Conservation (phyloP, 208 protist genomes). For the Strigomonas oncopelti region DNA sequence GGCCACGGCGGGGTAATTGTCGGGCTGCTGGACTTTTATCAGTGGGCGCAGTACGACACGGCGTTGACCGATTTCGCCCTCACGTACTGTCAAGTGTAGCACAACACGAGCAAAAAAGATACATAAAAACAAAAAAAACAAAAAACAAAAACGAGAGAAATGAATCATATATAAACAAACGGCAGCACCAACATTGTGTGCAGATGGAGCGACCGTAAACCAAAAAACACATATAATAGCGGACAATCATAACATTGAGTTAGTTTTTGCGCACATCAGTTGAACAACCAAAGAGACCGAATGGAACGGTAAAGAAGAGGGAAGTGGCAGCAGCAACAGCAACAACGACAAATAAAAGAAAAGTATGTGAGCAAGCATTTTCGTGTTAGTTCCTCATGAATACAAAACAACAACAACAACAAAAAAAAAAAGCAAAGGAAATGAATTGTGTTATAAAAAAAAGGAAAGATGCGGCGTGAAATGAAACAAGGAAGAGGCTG, state of each 20-base stretch:
- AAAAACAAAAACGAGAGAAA: constrained; percentile 11
- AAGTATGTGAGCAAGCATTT: constrained; percentile 1
- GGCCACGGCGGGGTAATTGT: constrained; percentile 40
- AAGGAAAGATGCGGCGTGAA: not conserved
- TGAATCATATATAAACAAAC: constrained; percentile 2
- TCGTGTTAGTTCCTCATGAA: constrained; percentile 1
- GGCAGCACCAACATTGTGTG: constrained; percentile 6
- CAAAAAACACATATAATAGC: too few relatives aligned
- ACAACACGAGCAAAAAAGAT: not conserved
- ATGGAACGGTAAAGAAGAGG: too few relatives aligned
- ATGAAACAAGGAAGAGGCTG: not conserved
- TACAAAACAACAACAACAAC: not conserved
- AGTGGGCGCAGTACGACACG: constrained; percentile 82
- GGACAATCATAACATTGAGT: too few relatives aligned
- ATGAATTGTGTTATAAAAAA: constrained; percentile 1
- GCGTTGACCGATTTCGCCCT: constrained; percentile 53
- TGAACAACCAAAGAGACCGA: not conserved
- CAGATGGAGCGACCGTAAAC: too few relatives aligned
- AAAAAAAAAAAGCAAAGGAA: constrained; percentile 3
- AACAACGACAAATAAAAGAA: constrained; percentile 1
- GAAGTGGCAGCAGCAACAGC: too few relatives aligned
- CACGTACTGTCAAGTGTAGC: constrained; percentile 37
- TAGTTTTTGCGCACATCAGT: constrained; percentile 2
- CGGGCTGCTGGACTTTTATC: constrained; percentile 83
- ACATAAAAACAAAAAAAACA: constrained; percentile 10